Evolutionary conservation across 1,284 basidiomycete species (phyloP), one percentile per base, ranked within the genome.

Genomic region (Tylopilus sp.): DNA sequence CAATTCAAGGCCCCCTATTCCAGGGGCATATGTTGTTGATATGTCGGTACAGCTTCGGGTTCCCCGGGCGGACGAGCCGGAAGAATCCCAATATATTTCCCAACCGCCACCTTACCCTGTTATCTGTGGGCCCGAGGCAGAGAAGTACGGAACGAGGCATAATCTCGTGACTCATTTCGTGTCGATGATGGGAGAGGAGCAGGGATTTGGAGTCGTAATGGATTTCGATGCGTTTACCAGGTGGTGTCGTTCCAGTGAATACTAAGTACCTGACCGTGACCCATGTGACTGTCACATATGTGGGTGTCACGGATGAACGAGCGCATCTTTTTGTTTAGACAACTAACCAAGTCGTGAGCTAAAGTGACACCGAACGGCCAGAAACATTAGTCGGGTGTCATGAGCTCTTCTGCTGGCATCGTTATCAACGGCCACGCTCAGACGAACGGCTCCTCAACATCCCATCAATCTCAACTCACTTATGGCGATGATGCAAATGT

Each of bases 121-220:
- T 14, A 71, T 89, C 38, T 64, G 71, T 50, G 84, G 85, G 11
- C 53, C 60, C 8, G 61, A 57, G 15, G 78, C 81, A 10, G 60
- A 55, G 37, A 65, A 63, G 46, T 51, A 58, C 18, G 76, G 77
- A 7, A 59, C 79, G 35, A 60, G 52, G 29, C 75, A 81, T 57
- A 88, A 88, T 59, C 66, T 88, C 35, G 82, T 85, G 80, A 63
- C 68, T 18, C 63, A 69, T 37, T 88, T 82, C 58, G 82, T 88
- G 38, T 67, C 69, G 15, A 83, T 86, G 82, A 42, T 34, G 31
- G 48, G 50, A n/a, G 57, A 57, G n/a, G 61, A 56, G 28, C 63
- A 59, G 41, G 64, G 61, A 15, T 72, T 70, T 52, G 77, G 76
- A 12, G 60, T 65, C 34, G 73, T 77, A 45, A 59, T 73, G 63